Conservation (phyloP, 805 yeast species). For the baker's yeast (Saccharomyces cerevisiae) region DNA sequence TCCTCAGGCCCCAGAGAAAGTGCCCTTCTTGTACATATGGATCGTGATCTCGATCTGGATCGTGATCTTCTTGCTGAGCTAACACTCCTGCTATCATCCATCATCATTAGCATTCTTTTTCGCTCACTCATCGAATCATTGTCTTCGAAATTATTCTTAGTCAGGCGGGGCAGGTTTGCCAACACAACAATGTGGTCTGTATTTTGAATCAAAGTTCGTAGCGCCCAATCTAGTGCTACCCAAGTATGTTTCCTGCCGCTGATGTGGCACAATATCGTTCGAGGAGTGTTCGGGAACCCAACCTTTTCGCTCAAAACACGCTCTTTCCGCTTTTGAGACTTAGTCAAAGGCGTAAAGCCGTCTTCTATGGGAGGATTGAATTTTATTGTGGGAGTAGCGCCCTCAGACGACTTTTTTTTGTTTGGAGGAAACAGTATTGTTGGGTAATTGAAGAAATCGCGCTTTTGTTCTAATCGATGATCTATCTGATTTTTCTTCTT, state of each 20-base stretch:
- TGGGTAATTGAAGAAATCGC: conserved; percentile 14
- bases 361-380: conserved; percentile 5
- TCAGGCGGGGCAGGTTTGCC: conserved; percentile 31
- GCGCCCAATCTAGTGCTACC: conserved; percentile 69
- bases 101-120: background rate
- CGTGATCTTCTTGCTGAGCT: background rate
- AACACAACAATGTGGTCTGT: conserved; percentile 61
- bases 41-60: conserved; percentile 1
- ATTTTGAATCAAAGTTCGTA: conserved; percentile 43
- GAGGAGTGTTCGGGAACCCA: conserved; percentile 21
- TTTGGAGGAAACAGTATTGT: conserved; percentile 10
- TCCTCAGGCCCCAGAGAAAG: conserved; percentile 8
- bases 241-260: conserved; percentile 70
- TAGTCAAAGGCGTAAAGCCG: conserved; percentile 13
- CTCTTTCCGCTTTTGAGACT: conserved; percentile 14
- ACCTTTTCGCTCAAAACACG: conserved; percentile 11
- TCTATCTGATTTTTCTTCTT: conserved; percentile 8
- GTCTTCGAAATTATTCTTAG: background rate
- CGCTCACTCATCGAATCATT: conserved; percentile 6
- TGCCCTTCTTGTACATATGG: conserved; percentile 5
- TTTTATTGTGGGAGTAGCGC: conserved; percentile 1
- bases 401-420: conserved; percentile 1
- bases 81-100: background rate
- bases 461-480: conserved; percentile 8
- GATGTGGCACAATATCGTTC: conserved; percentile 55